These are phyloP conservation scores for Boletus huronensis DNA, from an alignment of 768 basidiomycete species.

Conservation along the genomic window DNA sequence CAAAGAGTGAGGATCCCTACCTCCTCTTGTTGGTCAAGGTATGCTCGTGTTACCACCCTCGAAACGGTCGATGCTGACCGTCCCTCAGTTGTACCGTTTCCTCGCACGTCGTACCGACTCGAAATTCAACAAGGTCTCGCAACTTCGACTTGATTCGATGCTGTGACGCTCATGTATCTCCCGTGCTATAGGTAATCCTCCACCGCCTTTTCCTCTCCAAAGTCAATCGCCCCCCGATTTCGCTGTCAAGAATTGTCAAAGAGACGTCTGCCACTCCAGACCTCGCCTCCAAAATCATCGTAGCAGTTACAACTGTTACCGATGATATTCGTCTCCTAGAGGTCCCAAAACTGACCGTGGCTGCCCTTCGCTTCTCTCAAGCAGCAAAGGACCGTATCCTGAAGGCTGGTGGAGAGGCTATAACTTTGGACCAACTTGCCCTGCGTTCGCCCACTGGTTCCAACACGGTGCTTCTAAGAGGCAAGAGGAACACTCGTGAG, in stretches of 20 bases:
- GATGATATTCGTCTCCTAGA: constrained; percentile 88
- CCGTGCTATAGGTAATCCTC: constrained; percentile 69
- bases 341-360: constrained; percentile 88
- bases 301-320: constrained; percentile 88
- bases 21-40: constrained; percentile 98
- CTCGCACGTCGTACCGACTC: constrained; percentile 95
- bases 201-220: constrained; percentile 96
- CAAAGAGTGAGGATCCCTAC: constrained; percentile 99
- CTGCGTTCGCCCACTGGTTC: constrained; percentile 90
- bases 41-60: constrained; percentile 20
- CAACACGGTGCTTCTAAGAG: constrained; percentile 92
- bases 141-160: constrained; percentile 2
- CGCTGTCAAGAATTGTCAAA: constrained; percentile 87
- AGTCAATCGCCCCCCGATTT: constrained; percentile 94
- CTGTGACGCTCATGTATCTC: constrained; percentile 17
- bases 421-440: constrained; percentile 97
- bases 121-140: constrained; percentile 84
- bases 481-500: constrained; percentile 90
- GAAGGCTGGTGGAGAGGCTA: constrained; percentile 89
- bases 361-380: constrained; percentile 92
- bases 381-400: constrained; percentile 92
- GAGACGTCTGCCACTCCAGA: constrained; percentile 69
- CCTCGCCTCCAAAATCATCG: constrained; percentile 77
- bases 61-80: constrained; percentile 6
- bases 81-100: constrained; percentile 90